A percentile compares a stretch with the other conserved stretches of the same genome.
phyloP scores from a whole-genome alignment of 2,329 filamentous ascomycete species.

The Fusarium liriodendri region DNA sequence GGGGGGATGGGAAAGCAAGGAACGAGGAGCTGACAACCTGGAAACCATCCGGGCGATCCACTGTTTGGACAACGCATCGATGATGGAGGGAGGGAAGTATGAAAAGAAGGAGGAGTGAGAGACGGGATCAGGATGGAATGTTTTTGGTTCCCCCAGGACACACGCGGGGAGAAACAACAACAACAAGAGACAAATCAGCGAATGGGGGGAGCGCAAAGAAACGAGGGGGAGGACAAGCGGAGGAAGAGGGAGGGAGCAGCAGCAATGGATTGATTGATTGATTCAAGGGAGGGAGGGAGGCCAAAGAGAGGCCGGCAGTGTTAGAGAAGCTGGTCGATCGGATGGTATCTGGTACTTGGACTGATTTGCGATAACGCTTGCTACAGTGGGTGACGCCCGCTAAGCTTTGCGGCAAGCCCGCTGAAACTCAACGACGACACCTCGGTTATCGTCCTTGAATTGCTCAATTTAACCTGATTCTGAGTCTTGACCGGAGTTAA shows the following conservation, averaged over 20 bases:
- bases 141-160: background rate
- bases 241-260: slow-evolving; percentile 26
- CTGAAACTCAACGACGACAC: background rate
- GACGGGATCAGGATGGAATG: background rate
- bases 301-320: background rate
- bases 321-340: background rate
- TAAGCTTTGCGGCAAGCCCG: slow-evolving; percentile 3
- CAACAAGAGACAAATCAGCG: slow-evolving; percentile 1
- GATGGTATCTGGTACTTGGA: background rate
- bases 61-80: slow-evolving; percentile 30
- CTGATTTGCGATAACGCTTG: background rate
- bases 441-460: background rate
- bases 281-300: slow-evolving; percentile 4
- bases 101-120: background rate
- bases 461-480: background rate
- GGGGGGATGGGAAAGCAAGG: slow-evolving; percentile 31
- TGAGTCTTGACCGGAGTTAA: background rate
- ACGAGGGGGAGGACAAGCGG: slow-evolving; percentile 10
- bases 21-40: slow-evolving; percentile 30
- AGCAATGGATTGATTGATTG: slow-evolving; percentile 29
- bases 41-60: slow-evolving; percentile 34
- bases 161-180: background rate
- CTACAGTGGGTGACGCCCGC: background rate
- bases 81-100: slow-evolving; percentile 5
- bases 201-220: slow-evolving; percentile 12